Conservation (phyloP, 228 moss, liverwort and hornwort species). For the Sphagnum fallax region DNA sequence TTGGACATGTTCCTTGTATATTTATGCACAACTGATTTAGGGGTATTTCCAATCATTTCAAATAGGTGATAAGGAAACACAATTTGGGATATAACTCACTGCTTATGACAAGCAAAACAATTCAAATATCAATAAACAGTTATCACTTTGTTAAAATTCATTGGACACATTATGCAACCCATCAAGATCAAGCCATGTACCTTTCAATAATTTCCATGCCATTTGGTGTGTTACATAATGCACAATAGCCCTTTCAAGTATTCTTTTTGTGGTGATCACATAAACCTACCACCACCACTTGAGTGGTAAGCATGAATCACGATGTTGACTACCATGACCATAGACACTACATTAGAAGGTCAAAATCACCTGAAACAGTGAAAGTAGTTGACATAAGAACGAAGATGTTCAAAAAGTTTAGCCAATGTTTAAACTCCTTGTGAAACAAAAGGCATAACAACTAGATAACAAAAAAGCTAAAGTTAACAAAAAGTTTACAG, state of each 20-base stretch:
- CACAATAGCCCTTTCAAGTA: conserved; percentile 76
- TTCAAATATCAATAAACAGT: background rate
- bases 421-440: too few species aligned
- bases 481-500: too few species aligned
- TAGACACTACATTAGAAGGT: too few species aligned
- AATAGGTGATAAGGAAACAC: background rate
- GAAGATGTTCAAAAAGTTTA: too few species aligned
- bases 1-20: conserved; percentile 63
- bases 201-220: conserved; percentile 97
- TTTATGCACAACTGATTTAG: conserved; percentile 90
- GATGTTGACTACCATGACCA: too few species aligned
- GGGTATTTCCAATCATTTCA: conserved; percentile 58
- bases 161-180: background rate
- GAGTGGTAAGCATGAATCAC: too few species aligned
- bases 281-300: conserved; percentile 45
- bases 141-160: background rate
- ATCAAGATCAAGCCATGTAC: conserved; percentile 12
- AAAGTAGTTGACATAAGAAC: too few species aligned
- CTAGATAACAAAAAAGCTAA: too few species aligned
- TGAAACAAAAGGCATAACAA: too few species aligned
- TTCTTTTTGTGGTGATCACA: conserved; percentile 85
- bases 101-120: too few species aligned
- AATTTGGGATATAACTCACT: too few species aligned
- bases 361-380: too few species aligned
- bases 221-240: conserved; percentile 62